phyloP scores from a whole-genome alignment of 2,329 filamentous ascomycete genomes.

The Fusarium coffeatum region DNA sequence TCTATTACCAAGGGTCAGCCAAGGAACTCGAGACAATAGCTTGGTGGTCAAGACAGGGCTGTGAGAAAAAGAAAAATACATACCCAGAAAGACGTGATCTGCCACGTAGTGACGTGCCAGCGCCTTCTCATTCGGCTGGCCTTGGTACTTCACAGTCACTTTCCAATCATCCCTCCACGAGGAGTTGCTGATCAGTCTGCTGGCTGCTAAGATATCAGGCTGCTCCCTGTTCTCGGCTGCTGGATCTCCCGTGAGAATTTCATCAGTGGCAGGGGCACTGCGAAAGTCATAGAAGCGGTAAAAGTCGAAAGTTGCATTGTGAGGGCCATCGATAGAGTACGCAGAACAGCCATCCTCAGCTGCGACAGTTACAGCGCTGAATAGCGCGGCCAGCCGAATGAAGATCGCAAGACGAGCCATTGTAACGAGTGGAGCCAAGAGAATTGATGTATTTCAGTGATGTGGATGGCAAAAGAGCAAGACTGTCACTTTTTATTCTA shows the following conservation, averaged over 20 bases:
- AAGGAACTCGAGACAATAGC: not conserved
- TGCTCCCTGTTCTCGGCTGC: not conserved
- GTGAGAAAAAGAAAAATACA: not conserved
- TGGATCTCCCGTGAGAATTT: not conserved
- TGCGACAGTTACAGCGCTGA: not conserved
- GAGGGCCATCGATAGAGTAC: not conserved
- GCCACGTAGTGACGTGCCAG: constrained; percentile 1
- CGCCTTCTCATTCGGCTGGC: not conserved
- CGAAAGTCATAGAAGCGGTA: constrained; percentile 6
- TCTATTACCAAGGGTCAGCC: not conserved
- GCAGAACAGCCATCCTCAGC: not conserved
- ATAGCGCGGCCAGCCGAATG: not conserved
- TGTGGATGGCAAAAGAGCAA: not conserved
- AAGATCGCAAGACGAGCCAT: not conserved
- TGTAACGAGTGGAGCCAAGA: not conserved
- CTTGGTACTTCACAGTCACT: not conserved
- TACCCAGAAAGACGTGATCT: constrained; percentile 4
- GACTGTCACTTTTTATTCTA: not conserved
- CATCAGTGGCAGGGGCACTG: not conserved
- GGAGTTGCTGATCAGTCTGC: not conserved
- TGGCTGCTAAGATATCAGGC: not conserved
- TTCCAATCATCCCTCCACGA: constrained; percentile 6
- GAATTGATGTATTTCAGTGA: not conserved
- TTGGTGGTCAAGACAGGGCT: not conserved
- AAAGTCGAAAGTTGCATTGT: not conserved